These are phyloP conservation scores for Sideroxylon spinosum DNA, from an alignment of 179 eudicot genomes.

Conservation along the genomic window DNA sequence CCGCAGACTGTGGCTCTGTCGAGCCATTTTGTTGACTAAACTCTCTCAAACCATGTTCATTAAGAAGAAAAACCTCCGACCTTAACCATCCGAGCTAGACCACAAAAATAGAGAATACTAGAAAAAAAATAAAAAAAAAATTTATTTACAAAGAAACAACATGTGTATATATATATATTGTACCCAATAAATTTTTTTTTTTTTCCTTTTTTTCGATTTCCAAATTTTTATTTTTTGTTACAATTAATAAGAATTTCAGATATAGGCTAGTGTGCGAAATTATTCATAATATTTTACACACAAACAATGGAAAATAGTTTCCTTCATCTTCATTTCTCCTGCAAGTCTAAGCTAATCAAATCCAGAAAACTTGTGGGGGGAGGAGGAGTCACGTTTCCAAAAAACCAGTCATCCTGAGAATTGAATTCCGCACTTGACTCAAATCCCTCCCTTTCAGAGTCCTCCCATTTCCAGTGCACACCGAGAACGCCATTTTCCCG, in stretches of 20 bases:
- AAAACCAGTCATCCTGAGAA: slow-evolving; percentile 56
- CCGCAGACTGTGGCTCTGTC: too few relatives aligned
- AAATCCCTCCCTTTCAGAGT: slow-evolving; percentile 48
- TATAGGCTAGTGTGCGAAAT: background rate
- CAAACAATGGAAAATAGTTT: background rate
- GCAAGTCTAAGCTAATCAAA: background rate
- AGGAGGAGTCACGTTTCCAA: slow-evolving; percentile 28
- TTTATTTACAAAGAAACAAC: too few relatives aligned
- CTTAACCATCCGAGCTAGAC: too few relatives aligned
- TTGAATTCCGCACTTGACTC: slow-evolving; percentile 46
- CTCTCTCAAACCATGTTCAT: too few relatives aligned
- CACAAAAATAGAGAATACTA: too few relatives aligned
- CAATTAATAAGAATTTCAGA: background rate
- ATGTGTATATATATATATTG: too few relatives aligned
- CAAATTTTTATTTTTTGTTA: too few relatives aligned
- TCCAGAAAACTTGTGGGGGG: background rate
- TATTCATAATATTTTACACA: background rate
- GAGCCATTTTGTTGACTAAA: too few relatives aligned
- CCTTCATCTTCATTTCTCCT: background rate
- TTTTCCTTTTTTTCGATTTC: too few relatives aligned
- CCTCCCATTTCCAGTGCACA: slow-evolving; percentile 39
- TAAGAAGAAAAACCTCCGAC: too few relatives aligned
- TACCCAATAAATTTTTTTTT: too few relatives aligned
- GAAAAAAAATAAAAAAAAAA: too few relatives aligned
- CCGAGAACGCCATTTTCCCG: slow-evolving; percentile 37